A percentile compares a stretch with the other conserved stretches of the same genome.
phyloP scores from a whole-genome alignment of 192 early-diverging fungal species.

The Gonapodya prolifera region DNA sequence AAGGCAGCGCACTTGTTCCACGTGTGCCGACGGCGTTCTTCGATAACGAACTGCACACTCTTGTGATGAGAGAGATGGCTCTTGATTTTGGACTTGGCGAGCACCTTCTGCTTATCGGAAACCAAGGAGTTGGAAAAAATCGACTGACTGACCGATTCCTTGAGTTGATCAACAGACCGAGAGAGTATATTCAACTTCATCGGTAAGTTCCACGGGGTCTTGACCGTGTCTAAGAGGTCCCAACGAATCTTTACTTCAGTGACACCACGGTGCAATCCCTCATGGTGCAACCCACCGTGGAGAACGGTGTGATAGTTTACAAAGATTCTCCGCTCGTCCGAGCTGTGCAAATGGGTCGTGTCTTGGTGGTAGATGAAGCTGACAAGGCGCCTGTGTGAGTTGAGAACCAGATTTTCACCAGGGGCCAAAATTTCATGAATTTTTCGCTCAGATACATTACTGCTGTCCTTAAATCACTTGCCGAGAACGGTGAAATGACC shows the following conservation, averaged over 20 bases:
- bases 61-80: constrained; percentile 59
- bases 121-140: constrained; percentile 39
- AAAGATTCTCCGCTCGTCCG: constrained; percentile 59
- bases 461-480: constrained; percentile 54
- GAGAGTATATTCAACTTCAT: constrained; percentile 71
- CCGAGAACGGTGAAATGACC: constrained; percentile 67
- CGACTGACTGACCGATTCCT: constrained; percentile 52
- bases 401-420: too few relatives aligned
- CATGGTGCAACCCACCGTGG: constrained; percentile 56
- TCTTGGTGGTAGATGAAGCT: constrained; percentile 72
- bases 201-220: constrained; percentile 3
- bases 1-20: background rate
- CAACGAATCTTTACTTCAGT: constrained; percentile 13
- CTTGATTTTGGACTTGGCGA: constrained; percentile 62
- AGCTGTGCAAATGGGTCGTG: constrained; percentile 33
- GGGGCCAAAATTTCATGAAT: too few relatives aligned
- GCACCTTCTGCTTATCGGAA: constrained; percentile 68
- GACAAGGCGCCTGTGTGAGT: constrained; percentile 73
- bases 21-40: constrained; percentile 33
- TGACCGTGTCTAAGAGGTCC: background rate
- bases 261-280: constrained; percentile 68
- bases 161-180: constrained; percentile 49
- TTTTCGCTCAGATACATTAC: constrained; percentile 18
- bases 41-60: constrained; percentile 61
- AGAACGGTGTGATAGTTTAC: constrained; percentile 54